A percentile compares a stretch with the other conserved stretches of the same genome.
Evolutionary conservation across 139 green algal genomes (phyloP).

Genomic region (Chlorella vulgaris): DNA sequence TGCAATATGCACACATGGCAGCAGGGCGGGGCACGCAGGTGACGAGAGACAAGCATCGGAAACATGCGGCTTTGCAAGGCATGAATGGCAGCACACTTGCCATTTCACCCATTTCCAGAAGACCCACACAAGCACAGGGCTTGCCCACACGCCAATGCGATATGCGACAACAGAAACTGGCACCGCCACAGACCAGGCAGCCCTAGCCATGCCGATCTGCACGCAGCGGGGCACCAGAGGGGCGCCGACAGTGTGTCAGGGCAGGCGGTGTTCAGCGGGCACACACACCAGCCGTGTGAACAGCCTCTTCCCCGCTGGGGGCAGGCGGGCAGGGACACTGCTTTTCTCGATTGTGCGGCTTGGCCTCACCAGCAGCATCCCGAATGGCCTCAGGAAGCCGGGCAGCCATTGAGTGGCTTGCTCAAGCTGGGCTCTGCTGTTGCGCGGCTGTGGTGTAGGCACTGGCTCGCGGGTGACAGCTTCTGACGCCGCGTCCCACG

Average conservation of each 20-base stretch:
- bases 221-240: no score
- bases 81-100: no score
- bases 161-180: not conserved
- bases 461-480: not conserved
- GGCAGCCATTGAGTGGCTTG: not conserved
- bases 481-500: not conserved
- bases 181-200: not conserved
- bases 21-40: no score
- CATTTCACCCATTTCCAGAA: not conserved
- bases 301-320: no score
- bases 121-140: conserved; percentile 6
- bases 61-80: no score
- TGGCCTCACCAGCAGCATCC: conserved; percentile 6
- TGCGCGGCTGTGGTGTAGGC: not conserved
- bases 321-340: not conserved
- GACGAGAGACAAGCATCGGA: no score
- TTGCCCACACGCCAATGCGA: not conserved
- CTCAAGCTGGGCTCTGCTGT: not conserved
- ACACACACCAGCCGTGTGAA: no score
- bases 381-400: not conserved
- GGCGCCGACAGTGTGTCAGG: no score
- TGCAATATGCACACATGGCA: no score
- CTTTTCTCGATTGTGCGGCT: not conserved
- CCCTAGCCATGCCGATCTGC: conserved; percentile 2
- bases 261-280: no score